Evolutionary conservation across 495 filamentous ascomycete genomes (phyloP).

Genomic region (Apodospora peruviana): DNA sequence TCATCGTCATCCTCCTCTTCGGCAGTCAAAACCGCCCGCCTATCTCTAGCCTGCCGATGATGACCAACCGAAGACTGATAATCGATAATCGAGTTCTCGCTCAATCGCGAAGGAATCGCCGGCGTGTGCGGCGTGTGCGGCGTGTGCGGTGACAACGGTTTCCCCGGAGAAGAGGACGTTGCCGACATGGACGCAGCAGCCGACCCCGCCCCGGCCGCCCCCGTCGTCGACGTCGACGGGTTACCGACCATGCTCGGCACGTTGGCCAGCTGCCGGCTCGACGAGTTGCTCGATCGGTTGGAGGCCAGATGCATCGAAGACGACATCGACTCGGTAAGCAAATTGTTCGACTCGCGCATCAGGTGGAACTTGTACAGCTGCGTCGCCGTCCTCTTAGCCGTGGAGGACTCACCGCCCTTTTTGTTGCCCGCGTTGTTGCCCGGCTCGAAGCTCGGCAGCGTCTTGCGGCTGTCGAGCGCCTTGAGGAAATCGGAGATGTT

Average conservation of each 20-base stretch:
- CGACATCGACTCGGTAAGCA: constrained; percentile 79
- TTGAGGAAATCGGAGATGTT: constrained; percentile 91
- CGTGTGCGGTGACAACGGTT: constrained; percentile 88
- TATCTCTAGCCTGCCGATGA: too few species aligned
- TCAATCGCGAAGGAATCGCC: constrained; percentile 85
- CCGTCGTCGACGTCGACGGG: too few species aligned
- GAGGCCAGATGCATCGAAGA: too few species aligned
- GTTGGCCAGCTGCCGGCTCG: constrained; percentile 75
- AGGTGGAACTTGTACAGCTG: constrained; percentile 71
- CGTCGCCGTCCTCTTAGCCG: constrained; percentile 57
- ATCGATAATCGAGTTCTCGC: constrained; percentile 79
- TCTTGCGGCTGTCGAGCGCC: constrained; percentile 73
- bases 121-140: constrained; percentile 94
- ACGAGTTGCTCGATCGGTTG: too few species aligned
- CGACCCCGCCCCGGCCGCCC: too few species aligned
- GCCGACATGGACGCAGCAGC: constrained; percentile 80
- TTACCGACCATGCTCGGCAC: constrained; percentile 81
- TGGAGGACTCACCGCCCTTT: constrained; percentile 50
- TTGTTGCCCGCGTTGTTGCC: too few species aligned
- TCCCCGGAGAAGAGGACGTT: constrained; percentile 84
- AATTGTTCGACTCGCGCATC: constrained; percentile 82
- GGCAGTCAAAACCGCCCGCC: too few species aligned
- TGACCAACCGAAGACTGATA: constrained; percentile 53
- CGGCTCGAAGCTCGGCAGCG: constrained; percentile 64
- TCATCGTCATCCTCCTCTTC: constrained; percentile 5